Evolutionary conservation across 352 stramenopile genomes (phyloP).

Genomic region (Plasmopara muralis): DNA sequence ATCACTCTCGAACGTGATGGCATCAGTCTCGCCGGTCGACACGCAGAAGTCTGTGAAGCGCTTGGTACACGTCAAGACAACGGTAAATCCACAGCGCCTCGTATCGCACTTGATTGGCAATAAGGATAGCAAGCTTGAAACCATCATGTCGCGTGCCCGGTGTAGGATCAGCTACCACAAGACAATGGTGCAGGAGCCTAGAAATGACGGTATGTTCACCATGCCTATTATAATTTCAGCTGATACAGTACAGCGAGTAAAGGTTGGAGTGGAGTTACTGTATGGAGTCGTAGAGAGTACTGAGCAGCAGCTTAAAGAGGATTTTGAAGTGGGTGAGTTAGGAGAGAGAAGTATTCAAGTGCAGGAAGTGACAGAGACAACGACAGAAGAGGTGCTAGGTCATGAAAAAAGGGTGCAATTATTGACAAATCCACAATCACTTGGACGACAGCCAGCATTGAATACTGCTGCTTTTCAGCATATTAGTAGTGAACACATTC

Average conservation of each 20-base stretch:
- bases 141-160: conserved; percentile 48
- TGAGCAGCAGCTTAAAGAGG: conserved; percentile 29
- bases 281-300: conserved; percentile 31
- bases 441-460: conserved; percentile 14
- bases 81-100: conserved; percentile 31
- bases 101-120: conserved; percentile 44
- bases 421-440: background rate
- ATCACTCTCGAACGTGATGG: background rate
- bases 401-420: background rate
- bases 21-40: conserved; percentile 12
- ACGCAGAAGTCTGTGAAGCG: conserved; percentile 11
- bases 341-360: conserved; percentile 1
- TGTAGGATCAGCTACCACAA: conserved; percentile 47
- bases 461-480: background rate
- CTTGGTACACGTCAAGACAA: conserved; percentile 42
- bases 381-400: background rate
- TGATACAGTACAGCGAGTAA: conserved; percentile 40
- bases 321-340: conserved; percentile 2
- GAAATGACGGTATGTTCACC: conserved; percentile 11
- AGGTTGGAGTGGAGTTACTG: conserved; percentile 29
- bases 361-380: background rate
- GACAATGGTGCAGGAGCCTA: conserved; percentile 2
- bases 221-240: conserved; percentile 55
- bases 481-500: background rate
- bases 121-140: conserved; percentile 44